Evolutionary conservation across 2,329 filamentous ascomycete species (phyloP), one percentile per base, ranked within the genome.

Genomic region (Proliferodiscus dingleyae): DNA sequence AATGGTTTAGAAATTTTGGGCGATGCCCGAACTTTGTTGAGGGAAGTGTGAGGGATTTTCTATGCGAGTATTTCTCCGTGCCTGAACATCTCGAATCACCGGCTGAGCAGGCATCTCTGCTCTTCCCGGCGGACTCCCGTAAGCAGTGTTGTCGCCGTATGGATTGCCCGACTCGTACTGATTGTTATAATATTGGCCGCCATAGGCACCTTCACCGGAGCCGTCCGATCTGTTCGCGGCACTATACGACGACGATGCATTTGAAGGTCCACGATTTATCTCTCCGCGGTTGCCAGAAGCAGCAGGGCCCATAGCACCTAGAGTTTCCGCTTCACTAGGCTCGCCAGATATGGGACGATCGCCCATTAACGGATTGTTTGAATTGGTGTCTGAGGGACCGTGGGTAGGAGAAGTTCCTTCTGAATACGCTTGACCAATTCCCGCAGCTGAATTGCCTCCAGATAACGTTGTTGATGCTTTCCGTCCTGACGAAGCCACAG

Each of bases 241-340:
- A 53, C 90, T 96, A 70, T 97, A 98, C 1, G 88, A 90, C 0
- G 93, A 97, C 0, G 93, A 98, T 5, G 93, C 93, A 61, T 97
- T 97, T 5, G 91, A 97, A 2, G 89, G 83, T 1, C 93, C 93
- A 43, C 93, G 85, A 55, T 86, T 87, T 28, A 97, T 86, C 55
- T 88, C 87, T 21, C 69, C 72, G 39, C 80, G 75, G 65, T 85
- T 84, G 50, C 79, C 77, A 45, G 78, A 74, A 21, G 84, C 76
- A 11, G 79, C 74, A 10, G 87, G 85, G 3, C 88, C 89, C 68
- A 95, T 83, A 33, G 84, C 87, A 41, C 86, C 89, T 29, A 95
- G 77, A 37, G 88, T 87, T 64, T 95, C 89, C 41, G 85, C 84
- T 58, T 91, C 87, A 15, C 75, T 2, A 41, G 85, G 84, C 58